Percentiles rank a stretch among this genome's conserved stretches.
Evolutionary conservation across 139 green algal species (phyloP).

Genomic region (Ulvella scutata): DNA sequence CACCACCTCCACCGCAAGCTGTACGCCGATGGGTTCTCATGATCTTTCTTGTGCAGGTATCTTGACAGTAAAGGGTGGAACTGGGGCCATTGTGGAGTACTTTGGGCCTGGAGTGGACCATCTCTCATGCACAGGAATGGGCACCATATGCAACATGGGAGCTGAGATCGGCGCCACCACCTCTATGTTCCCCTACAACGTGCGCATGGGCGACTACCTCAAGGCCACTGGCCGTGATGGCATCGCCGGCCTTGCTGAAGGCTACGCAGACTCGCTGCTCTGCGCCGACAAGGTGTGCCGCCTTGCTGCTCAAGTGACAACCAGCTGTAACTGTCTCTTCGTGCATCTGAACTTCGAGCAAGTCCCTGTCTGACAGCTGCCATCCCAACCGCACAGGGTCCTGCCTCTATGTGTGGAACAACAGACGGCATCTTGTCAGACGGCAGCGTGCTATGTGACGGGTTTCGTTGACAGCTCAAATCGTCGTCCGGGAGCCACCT

Average conservation of each 20-base stretch:
- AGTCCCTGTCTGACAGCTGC: too few relatives aligned
- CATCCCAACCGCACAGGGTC: too few relatives aligned
- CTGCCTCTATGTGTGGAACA: neutral
- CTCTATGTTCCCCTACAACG: constrained; percentile 91
- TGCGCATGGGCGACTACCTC: constrained; percentile 80
- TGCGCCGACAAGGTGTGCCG: too few relatives aligned
- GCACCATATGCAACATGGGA: constrained; percentile 96
- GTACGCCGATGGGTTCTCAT: too few relatives aligned
- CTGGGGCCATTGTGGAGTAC: constrained; percentile 90
- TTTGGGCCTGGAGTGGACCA: constrained; percentile 76
- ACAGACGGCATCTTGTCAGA: neutral
- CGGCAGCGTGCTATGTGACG: too few relatives aligned
- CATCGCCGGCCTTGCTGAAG: constrained; percentile 54
- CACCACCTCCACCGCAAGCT: too few relatives aligned
- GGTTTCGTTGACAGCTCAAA: too few relatives aligned
- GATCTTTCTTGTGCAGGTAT: constrained; percentile 61
- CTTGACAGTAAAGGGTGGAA: constrained; percentile 88
- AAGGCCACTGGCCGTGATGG: constrained; percentile 48
- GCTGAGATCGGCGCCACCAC: constrained; percentile 91
- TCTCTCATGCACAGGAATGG: constrained; percentile 89
- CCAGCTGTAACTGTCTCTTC: too few relatives aligned
- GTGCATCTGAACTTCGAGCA: too few relatives aligned
- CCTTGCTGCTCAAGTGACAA: too few relatives aligned
- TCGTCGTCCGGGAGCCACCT: too few relatives aligned
- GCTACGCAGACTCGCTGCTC: constrained; percentile 16